Percentiles rank a stretch among this genome's conserved stretches.
phyloP scores from a whole-genome alignment of 1,139 yeast species.

The Suhomyces taliae region DNA sequence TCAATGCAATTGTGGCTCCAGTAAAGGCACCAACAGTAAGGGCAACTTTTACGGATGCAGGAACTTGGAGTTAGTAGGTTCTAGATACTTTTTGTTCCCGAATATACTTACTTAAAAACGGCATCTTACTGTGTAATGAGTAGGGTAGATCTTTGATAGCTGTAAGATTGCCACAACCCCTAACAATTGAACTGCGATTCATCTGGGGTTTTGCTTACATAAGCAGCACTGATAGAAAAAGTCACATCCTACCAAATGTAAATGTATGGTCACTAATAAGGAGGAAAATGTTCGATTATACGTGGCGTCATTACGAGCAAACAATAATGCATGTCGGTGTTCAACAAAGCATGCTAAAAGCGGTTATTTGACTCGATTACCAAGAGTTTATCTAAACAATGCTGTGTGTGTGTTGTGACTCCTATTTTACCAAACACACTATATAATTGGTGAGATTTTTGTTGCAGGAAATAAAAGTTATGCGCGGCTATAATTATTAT shows the following conservation, averaged over 20 bases:
- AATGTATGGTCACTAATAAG: not conserved
- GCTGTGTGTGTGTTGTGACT: too few relatives aligned
- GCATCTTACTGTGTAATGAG: constrained; percentile 10
- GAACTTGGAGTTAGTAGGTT: constrained; percentile 26
- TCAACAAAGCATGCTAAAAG: too few relatives aligned
- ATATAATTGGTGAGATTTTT: too few relatives aligned
- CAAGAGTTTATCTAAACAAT: too few relatives aligned
- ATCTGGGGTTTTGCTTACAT: not conserved
- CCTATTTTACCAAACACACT: too few relatives aligned
- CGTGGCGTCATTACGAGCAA: too few relatives aligned
- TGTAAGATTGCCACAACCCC: not conserved
- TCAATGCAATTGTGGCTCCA: constrained; percentile 41
- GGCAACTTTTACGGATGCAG: constrained; percentile 42
- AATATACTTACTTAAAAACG: constrained; percentile 17
- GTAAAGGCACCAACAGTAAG: constrained; percentile 39
- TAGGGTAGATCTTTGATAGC: not conserved
- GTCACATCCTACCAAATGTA: not conserved
- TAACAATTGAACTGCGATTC: not conserved
- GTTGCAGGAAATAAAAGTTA: too few relatives aligned
- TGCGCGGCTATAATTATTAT: too few relatives aligned
- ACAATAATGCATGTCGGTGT: too few relatives aligned
- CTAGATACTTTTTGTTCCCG: not conserved
- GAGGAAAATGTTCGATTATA: not conserved
- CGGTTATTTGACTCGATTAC: too few relatives aligned
- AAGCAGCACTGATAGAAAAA: not conserved